These are phyloP conservation scores for Didymella arachidicola DNA, from an alignment of 2,329 filamentous ascomycete genomes.

Conservation along the genomic window DNA sequence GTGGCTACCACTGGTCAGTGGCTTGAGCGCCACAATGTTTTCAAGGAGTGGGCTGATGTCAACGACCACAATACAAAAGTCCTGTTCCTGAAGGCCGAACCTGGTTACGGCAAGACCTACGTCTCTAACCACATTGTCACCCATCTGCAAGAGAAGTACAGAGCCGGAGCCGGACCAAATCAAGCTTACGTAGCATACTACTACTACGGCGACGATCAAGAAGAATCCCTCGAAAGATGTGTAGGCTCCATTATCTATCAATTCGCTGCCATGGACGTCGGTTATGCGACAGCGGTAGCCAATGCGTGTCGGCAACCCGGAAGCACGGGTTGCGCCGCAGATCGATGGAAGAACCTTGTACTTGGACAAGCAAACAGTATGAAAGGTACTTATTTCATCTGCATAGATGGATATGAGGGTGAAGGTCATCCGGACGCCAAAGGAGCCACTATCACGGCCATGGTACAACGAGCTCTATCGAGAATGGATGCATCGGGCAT, in stretches of 20 bases:
- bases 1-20: conserved; percentile 3
- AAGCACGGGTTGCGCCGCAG: neutral
- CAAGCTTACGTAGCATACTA: conserved; percentile 24
- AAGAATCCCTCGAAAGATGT: conserved; percentile 21
- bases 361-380: conserved; percentile 9
- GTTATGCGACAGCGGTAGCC: conserved; percentile 23
- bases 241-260: conserved; percentile 28
- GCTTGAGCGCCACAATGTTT: neutral
- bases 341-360: conserved; percentile 10
- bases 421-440: conserved; percentile 2
- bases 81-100: neutral
- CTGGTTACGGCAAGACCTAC: conserved; percentile 8
- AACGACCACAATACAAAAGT: neutral
- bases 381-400: conserved; percentile 28
- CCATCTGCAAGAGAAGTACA: conserved; percentile 4
- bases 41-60: neutral
- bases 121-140: neutral
- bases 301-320: conserved; percentile 7
- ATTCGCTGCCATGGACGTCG: conserved; percentile 13
- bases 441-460: neutral
- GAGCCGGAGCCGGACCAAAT: neutral
- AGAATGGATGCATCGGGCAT: neutral
- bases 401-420: conserved; percentile 21
- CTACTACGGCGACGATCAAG: conserved; percentile 26
- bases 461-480: neutral